These are phyloP conservation scores for Fusarium torreyae DNA, from an alignment of 2,329 filamentous ascomycete species.

Conservation along the genomic window DNA sequence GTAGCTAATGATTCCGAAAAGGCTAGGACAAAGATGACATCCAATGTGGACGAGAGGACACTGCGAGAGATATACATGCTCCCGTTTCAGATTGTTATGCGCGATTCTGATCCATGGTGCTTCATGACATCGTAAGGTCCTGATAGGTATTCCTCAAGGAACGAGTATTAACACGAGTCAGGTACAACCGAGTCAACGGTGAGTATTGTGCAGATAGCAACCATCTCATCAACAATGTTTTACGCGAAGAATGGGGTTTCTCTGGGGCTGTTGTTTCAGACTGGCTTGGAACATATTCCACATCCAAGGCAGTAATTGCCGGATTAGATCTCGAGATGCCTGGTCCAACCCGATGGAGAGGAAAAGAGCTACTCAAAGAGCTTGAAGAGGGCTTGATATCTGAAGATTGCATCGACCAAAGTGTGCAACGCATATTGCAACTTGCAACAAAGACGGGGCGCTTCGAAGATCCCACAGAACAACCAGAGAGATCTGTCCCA, in stretches of 20 bases:
- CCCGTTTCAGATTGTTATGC: slow-evolving; percentile 11
- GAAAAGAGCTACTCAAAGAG: not conserved
- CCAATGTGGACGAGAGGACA: slow-evolving; percentile 9
- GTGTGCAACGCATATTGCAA: not conserved
- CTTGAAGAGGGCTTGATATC: not conserved
- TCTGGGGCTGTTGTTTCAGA: not conserved
- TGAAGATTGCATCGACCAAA: not conserved
- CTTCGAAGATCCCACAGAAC: not conserved
- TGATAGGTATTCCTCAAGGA: no score
- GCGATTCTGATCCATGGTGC: slow-evolving; percentile 20
- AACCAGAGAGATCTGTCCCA: not conserved
- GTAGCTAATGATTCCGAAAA: slow-evolving; percentile 24
- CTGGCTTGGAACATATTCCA: slow-evolving; percentile 24
- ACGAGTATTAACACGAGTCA: not conserved
- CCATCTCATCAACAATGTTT: not conserved
- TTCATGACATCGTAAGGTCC: slow-evolving; percentile 11
- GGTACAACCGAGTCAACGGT: slow-evolving; percentile 8
- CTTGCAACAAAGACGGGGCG: slow-evolving; percentile 2
- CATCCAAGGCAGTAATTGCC: not conserved
- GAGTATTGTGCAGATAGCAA: slow-evolving; percentile 1
- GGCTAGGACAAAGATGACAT: slow-evolving; percentile 15
- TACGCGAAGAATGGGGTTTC: slow-evolving; percentile 13
- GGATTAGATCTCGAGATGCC: slow-evolving; percentile 24
- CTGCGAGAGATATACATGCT: slow-evolving; percentile 20
- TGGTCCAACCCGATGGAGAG: slow-evolving; percentile 8